These are phyloP conservation scores for Blastomyces percursus DNA, from an alignment of 2,329 filamentous ascomycete genomes.

Conservation along the genomic window DNA sequence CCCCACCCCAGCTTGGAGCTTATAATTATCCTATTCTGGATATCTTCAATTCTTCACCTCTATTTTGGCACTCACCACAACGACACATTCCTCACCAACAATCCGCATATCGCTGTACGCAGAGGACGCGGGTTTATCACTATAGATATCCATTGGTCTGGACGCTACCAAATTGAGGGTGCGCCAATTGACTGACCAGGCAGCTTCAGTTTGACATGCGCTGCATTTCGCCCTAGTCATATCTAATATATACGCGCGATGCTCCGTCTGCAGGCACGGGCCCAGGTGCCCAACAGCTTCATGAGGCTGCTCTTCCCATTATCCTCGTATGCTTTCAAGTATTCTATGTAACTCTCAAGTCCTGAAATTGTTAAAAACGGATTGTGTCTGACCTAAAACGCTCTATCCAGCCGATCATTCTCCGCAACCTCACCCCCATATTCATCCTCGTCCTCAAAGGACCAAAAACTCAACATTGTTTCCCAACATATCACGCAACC, in stretches of 20 bases:
- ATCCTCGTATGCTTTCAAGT: slow-evolving; percentile 7
- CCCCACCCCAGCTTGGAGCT: not conserved
- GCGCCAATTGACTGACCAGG: not conserved
- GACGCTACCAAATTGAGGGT: not conserved
- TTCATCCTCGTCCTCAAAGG: slow-evolving; percentile 11
- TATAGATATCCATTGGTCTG: not conserved
- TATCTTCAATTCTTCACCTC: not conserved
- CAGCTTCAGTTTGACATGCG: not conserved
- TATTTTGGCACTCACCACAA: not conserved
- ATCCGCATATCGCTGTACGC: not conserved
- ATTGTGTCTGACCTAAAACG: not conserved
- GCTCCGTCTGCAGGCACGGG: slow-evolving; percentile 11
- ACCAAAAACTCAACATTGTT: slow-evolving; percentile 59
- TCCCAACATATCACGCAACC: slow-evolving; percentile 84
- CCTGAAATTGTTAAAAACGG: not conserved
- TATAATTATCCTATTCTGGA: not conserved
- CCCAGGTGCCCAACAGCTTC: slow-evolving; percentile 7
- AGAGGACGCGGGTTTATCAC: not conserved
- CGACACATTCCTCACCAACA: not conserved
- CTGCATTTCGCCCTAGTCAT: not conserved
- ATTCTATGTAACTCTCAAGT: not conserved
- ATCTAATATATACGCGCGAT: slow-evolving; percentile 4
- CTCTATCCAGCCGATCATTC: not conserved
- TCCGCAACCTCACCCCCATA: slow-evolving; percentile 7
- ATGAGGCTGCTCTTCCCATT: slow-evolving; percentile 6